Evolutionary conservation across 2,329 filamentous ascomycete species (phyloP).

Genomic region (Neonectria magnoliae): DNA sequence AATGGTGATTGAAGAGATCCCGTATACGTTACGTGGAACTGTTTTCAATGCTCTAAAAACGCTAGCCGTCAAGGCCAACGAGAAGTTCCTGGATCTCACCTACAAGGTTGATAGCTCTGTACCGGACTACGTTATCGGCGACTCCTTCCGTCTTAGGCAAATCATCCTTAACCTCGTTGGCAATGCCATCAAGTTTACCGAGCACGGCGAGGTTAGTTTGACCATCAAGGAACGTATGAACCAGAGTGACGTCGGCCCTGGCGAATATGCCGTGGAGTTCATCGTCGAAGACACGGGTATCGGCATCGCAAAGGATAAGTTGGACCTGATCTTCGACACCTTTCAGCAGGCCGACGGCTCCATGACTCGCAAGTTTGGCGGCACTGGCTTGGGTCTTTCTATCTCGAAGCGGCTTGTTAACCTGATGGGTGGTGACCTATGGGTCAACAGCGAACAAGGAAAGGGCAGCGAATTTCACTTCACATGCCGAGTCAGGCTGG

Average conservation of each 20-base stretch:
- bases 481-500: constrained; percentile 89
- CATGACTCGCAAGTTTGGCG: constrained; percentile 94
- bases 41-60: constrained; percentile 98
- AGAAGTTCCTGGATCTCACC: constrained; percentile 91
- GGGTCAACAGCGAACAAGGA: constrained; percentile 93
- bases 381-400: constrained; percentile 90
- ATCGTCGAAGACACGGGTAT: constrained; percentile 96
- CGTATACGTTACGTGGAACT: constrained; percentile 91
- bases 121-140: constrained; percentile 93
- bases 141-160: constrained; percentile 94
- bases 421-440: constrained; percentile 95
- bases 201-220: constrained; percentile 94
- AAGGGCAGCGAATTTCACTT: constrained; percentile 96
- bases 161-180: constrained; percentile 97
- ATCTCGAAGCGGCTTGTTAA: constrained; percentile 96
- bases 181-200: constrained; percentile 99
- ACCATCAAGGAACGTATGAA: constrained; percentile 80
- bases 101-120: constrained; percentile 95
- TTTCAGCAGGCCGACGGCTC: constrained; percentile 99
- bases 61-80: constrained; percentile 95
- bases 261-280: constrained; percentile 95
- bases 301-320: constrained; percentile 93
- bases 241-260: constrained; percentile 69
- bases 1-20: constrained; percentile 98
- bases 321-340: constrained; percentile 97